Evolutionary conservation across 495 filamentous ascomycete species (phyloP), one percentile per base, ranked within the genome.

Genomic region (Penicillium verhagenii): DNA sequence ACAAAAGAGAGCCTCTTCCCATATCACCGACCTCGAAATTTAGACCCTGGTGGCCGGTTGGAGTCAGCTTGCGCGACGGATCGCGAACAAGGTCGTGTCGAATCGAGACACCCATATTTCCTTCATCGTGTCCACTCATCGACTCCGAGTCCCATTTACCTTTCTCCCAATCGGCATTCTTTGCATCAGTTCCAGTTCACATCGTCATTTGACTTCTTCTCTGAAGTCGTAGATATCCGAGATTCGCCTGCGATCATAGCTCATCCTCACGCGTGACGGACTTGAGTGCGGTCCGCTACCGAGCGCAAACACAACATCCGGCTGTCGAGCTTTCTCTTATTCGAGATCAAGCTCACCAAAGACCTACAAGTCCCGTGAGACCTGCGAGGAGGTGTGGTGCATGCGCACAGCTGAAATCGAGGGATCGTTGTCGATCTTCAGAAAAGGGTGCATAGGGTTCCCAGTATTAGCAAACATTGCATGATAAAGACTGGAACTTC

Each of bases 21-120:
- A 26, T 6, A 2, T 14, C 21, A 43, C 39, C 21, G 1, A 5
- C 21, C 18, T 39, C 39, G 49, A 31, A 24, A 29, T 33, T 23
- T 28, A 45, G 38, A 50, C 38, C 37, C 45, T 48, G 53, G 44
- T 53, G 37, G 54, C 23, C 16, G 6, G 19, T 24, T 3, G 42
- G 19, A 42, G 18, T 42, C 21, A 45, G 33, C 21, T 45, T 19
- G 25, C 50, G 56, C 64, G 56, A 59, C 61, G 39, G 54, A 29
- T 62, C 61, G 58, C 61, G 61, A 57, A 50, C 44, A 42, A 43
- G 44, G 55, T 51, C 64, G 58, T 64, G 61, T 61, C 58, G n/a
- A 59, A 26, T 1, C 31, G 60, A 46, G 58, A 61, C 57, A 24
- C 45, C 37, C 53, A 19, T 29, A 42, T 44, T 24, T 23, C 43